Base-by-base conservation (phyloP, 1,284 basidiomycete species). In the Ustilago esculenta region DNA sequence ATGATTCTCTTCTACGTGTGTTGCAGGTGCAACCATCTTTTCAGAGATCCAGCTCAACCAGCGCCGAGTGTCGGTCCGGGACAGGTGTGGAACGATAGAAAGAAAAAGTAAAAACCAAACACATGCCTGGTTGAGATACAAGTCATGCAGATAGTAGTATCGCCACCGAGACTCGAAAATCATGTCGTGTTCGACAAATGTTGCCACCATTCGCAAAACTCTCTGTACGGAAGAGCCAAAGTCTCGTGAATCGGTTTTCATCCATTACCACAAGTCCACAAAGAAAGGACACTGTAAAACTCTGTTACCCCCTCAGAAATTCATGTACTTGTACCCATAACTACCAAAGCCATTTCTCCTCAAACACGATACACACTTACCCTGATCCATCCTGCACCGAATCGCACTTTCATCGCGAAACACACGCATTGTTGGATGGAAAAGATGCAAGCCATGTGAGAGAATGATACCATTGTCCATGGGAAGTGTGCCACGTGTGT, bases 1-100 rank as follows among this genome's bases (percentile, higher is more conserved):
- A 80, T 80, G 78, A 80, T 74, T 37, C 57, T 77, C 15, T 81
- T 81, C 66, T 80, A 77, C 50, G 77, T 79, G 11, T 80, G 79
- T 52, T 73, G 67, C 25, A 59, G 58, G 21, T 80, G 79, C 56
- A 78, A 79, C 44, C 63, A 73, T 42, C 48, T 79, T 20, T 80
- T 80, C 43, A 64, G 61, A 23, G 78, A 80, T 58, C 69, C 69
- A 1, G 20, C 55, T 7, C 58, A 64, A 29, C 51, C 37, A 4
- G 53, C 69, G 2, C 69, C 69, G 2, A 24, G 24, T 8, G 64
- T 39, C 2, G 68, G 61, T 0, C 68, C 68, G 8, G 68, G 68
- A 15, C 68, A 71, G 47, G 50, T 66, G 15, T 71, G 68, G 68
- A 71, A 71, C 30, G 68, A 71, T 45, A 45, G 68, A 44, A 71